Evolutionary conservation across 2,329 filamentous ascomycete species (phyloP), one percentile per base, ranked within the genome.

Genomic region (Diaporthe sp.): DNA sequence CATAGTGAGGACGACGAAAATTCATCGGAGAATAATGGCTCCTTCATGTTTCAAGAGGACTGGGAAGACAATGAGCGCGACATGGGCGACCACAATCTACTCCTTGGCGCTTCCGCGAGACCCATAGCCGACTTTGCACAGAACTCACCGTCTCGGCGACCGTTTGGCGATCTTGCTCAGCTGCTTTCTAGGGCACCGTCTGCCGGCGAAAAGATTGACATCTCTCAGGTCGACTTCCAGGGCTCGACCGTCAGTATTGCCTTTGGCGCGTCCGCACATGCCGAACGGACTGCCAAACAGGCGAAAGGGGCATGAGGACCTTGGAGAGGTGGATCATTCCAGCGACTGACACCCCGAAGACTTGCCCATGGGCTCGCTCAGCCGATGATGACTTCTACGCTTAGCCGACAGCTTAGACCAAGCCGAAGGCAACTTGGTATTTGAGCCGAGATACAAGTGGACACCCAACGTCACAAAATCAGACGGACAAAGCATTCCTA

Each of bases 221-320:
- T 68, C 64, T 68, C 64, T 10, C 64, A 28, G 33, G 64, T 68
- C 4, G 47, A 68, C 47, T 68, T 68, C 30, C 47, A 68, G 47
- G 64, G 64, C n/a, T 54, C 64, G 13, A 54, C 64, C 15, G 10
- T 52, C 47, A 54, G 33, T n/a, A 52, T 68, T 17, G 33, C 64
- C 2, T 54, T 68, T 15, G 45, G 64, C 47, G 22, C 64, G 9
- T 28, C 64, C 9, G 8, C n/a, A 9, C n/a, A 40, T 28, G 35
- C 15, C 9, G 33, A 38, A 12, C 64, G 30, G n/a, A 13, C 15
- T 15, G 30, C 33, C 0, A 40, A 28, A 0, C 33, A 68, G n/a
- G 47, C 45, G 13, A 30, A 68, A 25, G 9, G 6, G 5, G 8
- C 33, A 40, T 54, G 64, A 66, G 19, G 12, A 67, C n/a, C 35